Base-by-base conservation (phyloP, 805 yeast genomes). In the Ogataea parapolymorpha region DNA sequence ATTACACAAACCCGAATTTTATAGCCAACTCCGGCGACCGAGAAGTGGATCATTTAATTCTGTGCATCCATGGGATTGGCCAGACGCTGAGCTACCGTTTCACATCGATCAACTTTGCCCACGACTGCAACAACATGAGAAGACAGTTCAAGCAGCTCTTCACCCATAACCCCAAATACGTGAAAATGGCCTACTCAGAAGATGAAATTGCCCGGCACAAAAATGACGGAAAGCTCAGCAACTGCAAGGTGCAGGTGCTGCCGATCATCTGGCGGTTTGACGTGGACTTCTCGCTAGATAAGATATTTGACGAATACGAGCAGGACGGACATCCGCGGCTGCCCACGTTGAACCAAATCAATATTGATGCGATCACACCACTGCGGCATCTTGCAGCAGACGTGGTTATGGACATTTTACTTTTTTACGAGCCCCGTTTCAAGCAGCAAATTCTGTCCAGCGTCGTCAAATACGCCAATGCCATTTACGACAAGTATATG, bases 51-150 rank as follows among this genome's bases (percentile, higher is more conserved):
- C 77, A 74, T 59, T 65, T 91, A 47, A 77, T 90, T 2, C 67
- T 91, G n/a, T 88, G 96, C 56, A 77, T 91, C 22, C 99, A 91
- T 65, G 99, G 99, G 0, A 86, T 91, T 45, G 99, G 98, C 2
- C 99, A 91, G 62, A 77, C 81, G 13, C 66, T 93, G 37, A 95
- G 96, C 2, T 70, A 79, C 33, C 77, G 77, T 54, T 80, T 83
- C 55, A 90, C 89, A 51, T 80, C 83, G 37, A 82, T 91, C 18
- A 87, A 87, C 61, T 93, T 91, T 66, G 80, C 88, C 7, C 95
- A 89, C 57, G 89, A 89, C 26, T 77, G 88, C 25, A 85, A 84
- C 53, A 70, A 74, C 24, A 61, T 90, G 47, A 65, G 89, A 44
- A 66, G 71, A 38, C 74, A 80, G 34, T 67, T 85, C 68, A 80